A percentile compares a stretch with the other conserved stretches of the same genome.
Conservation (phyloP, 352 stramenopile genomes). For the Pythium chondricola region DNA sequence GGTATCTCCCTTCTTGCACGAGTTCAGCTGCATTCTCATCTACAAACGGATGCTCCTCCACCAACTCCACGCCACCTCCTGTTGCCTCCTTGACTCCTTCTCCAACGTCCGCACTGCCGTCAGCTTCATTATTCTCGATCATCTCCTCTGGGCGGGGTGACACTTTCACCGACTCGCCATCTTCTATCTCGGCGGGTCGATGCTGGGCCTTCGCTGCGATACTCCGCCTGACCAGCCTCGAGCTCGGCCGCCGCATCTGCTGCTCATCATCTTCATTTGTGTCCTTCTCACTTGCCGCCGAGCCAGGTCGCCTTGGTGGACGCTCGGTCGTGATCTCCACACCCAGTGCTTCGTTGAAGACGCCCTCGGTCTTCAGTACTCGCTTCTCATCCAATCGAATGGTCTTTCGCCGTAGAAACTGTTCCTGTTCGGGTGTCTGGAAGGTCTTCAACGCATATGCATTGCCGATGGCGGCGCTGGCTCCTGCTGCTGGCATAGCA, state of each 20-base stretch:
- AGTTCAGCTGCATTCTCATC: too few species aligned
- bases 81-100: too few species aligned
- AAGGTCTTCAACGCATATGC: slow-evolving; percentile 1
- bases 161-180: not conserved
- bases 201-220: too few species aligned
- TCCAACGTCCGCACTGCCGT: too few species aligned
- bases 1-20: too few species aligned
- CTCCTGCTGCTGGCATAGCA: not conserved
- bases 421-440: slow-evolving; percentile 29
- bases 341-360: slow-evolving; percentile 33
- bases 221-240: too few species aligned
- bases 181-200: too few species aligned
- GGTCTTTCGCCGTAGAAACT: slow-evolving; percentile 45
- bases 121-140: too few species aligned
- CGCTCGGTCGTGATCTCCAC: slow-evolving; percentile 62
- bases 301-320: slow-evolving; percentile 16
- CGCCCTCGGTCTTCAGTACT: slow-evolving; percentile 33
- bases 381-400: slow-evolving; percentile 20
- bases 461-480: slow-evolving; percentile 1
- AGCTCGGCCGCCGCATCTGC: not conserved
- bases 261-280: not conserved
- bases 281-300: not conserved
- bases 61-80: too few species aligned
- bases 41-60: too few species aligned
- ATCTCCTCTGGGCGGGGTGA: not conserved